Base-by-base conservation (phyloP, 1,284 basidiomycete species). In the Pyrrhoderma lamaoense region DNA sequence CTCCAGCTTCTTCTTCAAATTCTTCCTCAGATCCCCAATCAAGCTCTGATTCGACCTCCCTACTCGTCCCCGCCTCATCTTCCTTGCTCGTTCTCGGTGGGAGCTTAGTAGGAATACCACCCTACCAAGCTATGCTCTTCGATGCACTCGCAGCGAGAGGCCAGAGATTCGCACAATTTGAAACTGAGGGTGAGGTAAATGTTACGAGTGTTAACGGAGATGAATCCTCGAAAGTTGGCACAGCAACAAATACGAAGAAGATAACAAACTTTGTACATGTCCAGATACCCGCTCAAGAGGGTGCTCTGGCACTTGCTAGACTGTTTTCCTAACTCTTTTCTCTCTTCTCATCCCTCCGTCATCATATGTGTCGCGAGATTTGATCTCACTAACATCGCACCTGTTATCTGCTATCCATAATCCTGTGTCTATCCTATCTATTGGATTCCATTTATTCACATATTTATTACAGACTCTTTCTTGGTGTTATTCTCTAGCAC, bases 81-180 rank as follows among this genome's bases (percentile, higher is more conserved):
- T 72, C 76, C 22, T 73, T 89, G 1, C 59, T 89, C 13, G 85
- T 80, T 51, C 81, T 89, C 54, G 85, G 85, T 8, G 85, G 85
- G 2, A 86, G 83, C n/a, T 62, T 87, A 53, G 79, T 77, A 1
- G 77, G 81, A 0, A 64, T 85, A 1, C 71, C 74, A 46, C 63
- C 60, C 34, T 88, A 89, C 54, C 70, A 82, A 42, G 67, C 73
- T 18, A 61, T 89, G 57, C 66, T 90, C 2, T 60, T 86, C 36
- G 77, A 77, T 9, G 73, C 76, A 34, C 71, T 89, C 21, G 70
- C 64, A 51, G 61, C 69, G 56, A 68, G 67, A 46, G 84, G 84
- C 1, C 77, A 82, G 59, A 65, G 73, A 0, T 86, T 89, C 66
- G 71, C 70, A n/a, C n/a, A n/a, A n/a, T n/a, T n/a, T n/a, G n/a